Conservation (phyloP, 2,329 filamentous ascomycete genomes). For the Aureobasidium sp. region DNA sequence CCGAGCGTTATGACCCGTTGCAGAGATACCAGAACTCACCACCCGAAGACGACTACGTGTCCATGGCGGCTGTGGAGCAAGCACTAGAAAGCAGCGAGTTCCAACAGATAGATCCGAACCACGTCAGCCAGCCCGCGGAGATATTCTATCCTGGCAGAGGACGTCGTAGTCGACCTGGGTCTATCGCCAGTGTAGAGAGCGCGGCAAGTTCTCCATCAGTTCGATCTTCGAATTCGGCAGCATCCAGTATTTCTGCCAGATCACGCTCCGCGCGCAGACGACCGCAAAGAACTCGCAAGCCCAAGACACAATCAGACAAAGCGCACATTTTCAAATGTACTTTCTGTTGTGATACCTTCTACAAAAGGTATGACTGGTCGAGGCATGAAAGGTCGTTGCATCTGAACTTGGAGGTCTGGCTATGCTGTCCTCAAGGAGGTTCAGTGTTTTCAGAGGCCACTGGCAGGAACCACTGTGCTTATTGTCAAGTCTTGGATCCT, state of each 20-base stretch:
- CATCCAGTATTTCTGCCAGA: slow-evolving; percentile 1
- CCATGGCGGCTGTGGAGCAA: slow-evolving; percentile 53
- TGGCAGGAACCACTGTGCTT: slow-evolving; percentile 49
- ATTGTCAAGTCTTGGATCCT: slow-evolving; percentile 48
- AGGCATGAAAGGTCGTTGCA: slow-evolving; percentile 58
- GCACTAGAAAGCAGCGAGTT: slow-evolving; percentile 35
- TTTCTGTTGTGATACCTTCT: slow-evolving; percentile 49
- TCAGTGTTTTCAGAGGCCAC: slow-evolving; percentile 48
- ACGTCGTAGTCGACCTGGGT: slow-evolving; percentile 2
- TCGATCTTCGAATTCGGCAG: not conserved
- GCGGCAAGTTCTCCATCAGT: not conserved
- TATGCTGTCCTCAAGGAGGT: slow-evolving; percentile 50
- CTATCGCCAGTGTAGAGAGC: not conserved
- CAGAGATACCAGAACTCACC: slow-evolving; percentile 60
- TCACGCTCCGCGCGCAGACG: not conserved
- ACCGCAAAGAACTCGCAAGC: not conserved
- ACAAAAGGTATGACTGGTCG: slow-evolving; percentile 51
- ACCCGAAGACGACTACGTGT: slow-evolving; percentile 59
- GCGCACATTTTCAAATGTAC: slow-evolving; percentile 48
- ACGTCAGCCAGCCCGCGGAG: not conserved
- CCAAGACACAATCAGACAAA: slow-evolving; percentile 18
- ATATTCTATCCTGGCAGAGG: not conserved
- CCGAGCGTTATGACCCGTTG: slow-evolving; percentile 26
- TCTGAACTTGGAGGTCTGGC: slow-evolving; percentile 57
- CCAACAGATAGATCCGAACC: not conserved